Conservation (phyloP, 805 yeast species). For the Danielia oregonensis region DNA sequence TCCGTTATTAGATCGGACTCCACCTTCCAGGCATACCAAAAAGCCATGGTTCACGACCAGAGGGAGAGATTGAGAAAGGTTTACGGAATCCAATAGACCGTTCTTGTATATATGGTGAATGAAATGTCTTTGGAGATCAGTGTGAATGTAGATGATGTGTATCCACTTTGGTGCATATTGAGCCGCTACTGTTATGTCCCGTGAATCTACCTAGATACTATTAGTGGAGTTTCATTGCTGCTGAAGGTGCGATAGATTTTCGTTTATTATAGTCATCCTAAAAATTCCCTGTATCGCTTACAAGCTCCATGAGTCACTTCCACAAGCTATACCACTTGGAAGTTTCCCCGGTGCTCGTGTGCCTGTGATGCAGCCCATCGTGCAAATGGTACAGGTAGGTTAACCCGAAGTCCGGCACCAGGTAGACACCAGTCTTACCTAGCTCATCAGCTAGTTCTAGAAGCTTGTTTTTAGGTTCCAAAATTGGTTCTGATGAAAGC, state of each 20-base stretch:
- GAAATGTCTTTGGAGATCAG: constrained; percentile 1
- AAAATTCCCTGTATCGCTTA: too few relatives aligned
- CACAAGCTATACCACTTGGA: too few relatives aligned
- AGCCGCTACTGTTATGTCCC: too few relatives aligned
- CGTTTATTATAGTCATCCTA: too few relatives aligned
- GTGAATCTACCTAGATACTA: too few relatives aligned
- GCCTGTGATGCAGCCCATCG: constrained; percentile 1
- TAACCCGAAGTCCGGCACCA: constrained; percentile 74
- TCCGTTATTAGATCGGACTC: constrained; percentile 82
- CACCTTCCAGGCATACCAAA: constrained; percentile 20
- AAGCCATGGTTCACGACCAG: constrained; percentile 13
- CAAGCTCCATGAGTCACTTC: too few relatives aligned
- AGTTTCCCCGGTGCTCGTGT: too few relatives aligned
- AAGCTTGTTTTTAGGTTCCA: constrained; percentile 73
- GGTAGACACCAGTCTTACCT: constrained; percentile 36
- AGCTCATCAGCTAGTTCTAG: constrained; percentile 42
- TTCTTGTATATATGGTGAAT: constrained; percentile 6
- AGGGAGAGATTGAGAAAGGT: constrained; percentile 14
- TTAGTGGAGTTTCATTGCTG: too few relatives aligned
- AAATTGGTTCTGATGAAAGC: constrained; percentile 78
- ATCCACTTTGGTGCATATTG: too few relatives aligned
- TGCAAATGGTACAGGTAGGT: constrained; percentile 52
- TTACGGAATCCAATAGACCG: constrained; percentile 18
- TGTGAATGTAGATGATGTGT: neutral
- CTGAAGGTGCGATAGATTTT: too few relatives aligned